Conservation (phyloP, 305 asterid species). For the Solanum aculeatissimum region DNA sequence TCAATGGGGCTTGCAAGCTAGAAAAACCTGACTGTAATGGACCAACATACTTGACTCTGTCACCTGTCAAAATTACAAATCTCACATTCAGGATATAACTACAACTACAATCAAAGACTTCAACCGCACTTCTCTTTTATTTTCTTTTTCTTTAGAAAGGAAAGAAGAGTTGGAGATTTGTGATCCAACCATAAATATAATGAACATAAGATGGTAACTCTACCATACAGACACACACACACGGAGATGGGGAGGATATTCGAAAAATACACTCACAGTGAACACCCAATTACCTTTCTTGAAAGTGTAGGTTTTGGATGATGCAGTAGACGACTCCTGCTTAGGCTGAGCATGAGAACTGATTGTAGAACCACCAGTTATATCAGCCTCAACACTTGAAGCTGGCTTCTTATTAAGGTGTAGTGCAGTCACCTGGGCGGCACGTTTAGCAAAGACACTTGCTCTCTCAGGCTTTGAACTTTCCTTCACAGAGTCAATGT, state of each 20-base stretch:
- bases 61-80: conserved; percentile 46
- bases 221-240: not conserved
- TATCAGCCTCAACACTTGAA: conserved; percentile 84
- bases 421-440: conserved; percentile 31
- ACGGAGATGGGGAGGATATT: too few relatives aligned
- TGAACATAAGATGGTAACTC: not conserved
- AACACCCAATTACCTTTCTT: conserved; percentile 40
- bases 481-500: conserved; percentile 53
- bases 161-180: not conserved
- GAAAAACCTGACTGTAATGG: conserved; percentile 36
- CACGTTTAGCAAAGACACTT: conserved; percentile 57
- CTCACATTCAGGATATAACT: not conserved
- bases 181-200: not conserved
- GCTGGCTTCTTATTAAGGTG: conserved; percentile 63
- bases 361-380: conserved; percentile 61
- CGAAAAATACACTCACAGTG: not conserved
- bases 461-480: conserved; percentile 60
- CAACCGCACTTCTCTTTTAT: not conserved
- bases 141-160: not conserved
- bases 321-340: conserved; percentile 86
- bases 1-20: conserved; percentile 37
- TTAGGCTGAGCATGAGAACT: conserved; percentile 72
- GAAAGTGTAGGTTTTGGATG: conserved; percentile 60
- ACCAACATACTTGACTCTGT: conserved; percentile 76
- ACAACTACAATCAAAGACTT: not conserved